Evolutionary conservation across 106 monocot species (phyloP).

Genomic region (Dactylorhiza incarnata): DNA sequence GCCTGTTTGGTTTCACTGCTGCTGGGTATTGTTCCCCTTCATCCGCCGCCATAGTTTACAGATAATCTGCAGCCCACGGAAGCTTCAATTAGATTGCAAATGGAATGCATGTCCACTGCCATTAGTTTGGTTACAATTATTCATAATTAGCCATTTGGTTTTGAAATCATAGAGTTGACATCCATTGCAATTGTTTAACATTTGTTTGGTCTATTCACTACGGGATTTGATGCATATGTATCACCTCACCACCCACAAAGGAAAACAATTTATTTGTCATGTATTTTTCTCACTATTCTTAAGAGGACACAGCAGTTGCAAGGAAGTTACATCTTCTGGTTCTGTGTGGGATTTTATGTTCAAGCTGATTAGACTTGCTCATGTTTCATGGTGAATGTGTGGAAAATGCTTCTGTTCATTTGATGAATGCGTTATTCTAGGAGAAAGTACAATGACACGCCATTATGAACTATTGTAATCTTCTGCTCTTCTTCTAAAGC

Average conservation of each 20-base stretch:
- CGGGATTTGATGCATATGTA: neutral
- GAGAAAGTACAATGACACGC: neutral
- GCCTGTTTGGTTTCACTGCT: neutral
- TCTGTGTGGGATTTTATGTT: neutral
- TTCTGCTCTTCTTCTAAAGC: neutral
- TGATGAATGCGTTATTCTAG: neutral
- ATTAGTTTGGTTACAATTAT: neutral
- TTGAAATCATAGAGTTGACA: neutral
- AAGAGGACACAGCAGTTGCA: neutral
- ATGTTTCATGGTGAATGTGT: neutral
- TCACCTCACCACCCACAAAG: neutral
- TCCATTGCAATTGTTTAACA: neutral
- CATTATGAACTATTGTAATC: neutral
- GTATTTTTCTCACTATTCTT: neutral
- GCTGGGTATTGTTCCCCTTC: neutral
- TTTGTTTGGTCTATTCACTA: neutral
- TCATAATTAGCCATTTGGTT: neutral
- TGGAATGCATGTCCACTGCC: neutral
- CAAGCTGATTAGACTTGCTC: neutral
- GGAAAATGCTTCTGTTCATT: conserved; percentile 4
- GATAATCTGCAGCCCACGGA: neutral
- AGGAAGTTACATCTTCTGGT: neutral
- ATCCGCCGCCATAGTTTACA: neutral
- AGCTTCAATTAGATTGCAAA: neutral
- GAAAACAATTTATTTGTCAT: neutral